Conservation (phyloP, 805 yeast genomes). For the Candida ulmi region DNA sequence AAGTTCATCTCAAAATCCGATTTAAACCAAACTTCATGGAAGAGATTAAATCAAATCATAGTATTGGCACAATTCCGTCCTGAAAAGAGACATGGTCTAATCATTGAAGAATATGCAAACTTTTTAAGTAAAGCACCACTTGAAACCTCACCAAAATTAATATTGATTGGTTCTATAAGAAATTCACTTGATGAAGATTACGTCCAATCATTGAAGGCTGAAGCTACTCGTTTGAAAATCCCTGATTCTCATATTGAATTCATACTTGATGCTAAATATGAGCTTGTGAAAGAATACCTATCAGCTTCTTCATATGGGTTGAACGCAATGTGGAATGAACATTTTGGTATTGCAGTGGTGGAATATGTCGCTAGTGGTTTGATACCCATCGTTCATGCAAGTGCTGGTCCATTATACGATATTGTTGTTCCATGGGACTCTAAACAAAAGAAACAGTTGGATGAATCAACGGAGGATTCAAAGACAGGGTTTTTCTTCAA, state of each 20-base stretch:
- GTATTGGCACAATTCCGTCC: slow-evolving; percentile 89
- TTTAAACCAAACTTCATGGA: slow-evolving; percentile 13
- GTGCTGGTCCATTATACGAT: slow-evolving; percentile 92
- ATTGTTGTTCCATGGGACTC: slow-evolving; percentile 61
- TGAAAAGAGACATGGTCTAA: slow-evolving; percentile 81
- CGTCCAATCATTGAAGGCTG: slow-evolving; percentile 42
- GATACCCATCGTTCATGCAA: slow-evolving; percentile 86
- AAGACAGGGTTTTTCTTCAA: slow-evolving; percentile 80
- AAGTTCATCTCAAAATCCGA: slow-evolving; percentile 28
- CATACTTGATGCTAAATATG: slow-evolving; percentile 70
- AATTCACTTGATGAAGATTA: slow-evolving; percentile 56
- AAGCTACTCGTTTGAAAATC: slow-evolving; percentile 40
- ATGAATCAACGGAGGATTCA: slow-evolving; percentile 29
- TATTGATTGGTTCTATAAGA: slow-evolving; percentile 83
- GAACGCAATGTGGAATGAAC: slow-evolving; percentile 99
- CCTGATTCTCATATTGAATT: slow-evolving; percentile 41
- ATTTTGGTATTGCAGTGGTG: slow-evolving; percentile 95
- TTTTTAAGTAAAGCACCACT: slow-evolving; percentile 31
- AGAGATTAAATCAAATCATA: slow-evolving; percentile 31
- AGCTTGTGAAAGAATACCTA: slow-evolving; percentile 50
- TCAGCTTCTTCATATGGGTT: slow-evolving; percentile 64
- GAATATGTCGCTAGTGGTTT: slow-evolving; percentile 85
- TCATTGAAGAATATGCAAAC: slow-evolving; percentile 56
- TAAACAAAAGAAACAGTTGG: slow-evolving; percentile 20
- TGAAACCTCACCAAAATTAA: slow-evolving; percentile 43